phyloP scores from a whole-genome alignment of 768 basidiomycete genomes.

The Sistotremastrum niveocremeum region DNA sequence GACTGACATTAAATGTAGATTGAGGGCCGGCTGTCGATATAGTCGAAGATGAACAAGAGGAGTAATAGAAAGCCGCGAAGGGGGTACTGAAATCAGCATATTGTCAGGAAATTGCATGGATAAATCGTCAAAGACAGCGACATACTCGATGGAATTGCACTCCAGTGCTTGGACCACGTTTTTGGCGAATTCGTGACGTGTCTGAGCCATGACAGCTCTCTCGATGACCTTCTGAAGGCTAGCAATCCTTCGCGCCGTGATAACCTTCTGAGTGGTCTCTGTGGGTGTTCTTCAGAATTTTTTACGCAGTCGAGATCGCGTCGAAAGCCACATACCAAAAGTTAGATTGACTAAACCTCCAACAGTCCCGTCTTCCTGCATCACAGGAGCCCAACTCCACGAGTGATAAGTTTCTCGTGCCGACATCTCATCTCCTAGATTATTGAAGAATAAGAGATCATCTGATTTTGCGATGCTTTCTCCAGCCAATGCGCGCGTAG shows the following conservation, averaged over 20 bases:
- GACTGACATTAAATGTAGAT: too few species aligned
- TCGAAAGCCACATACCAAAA: neutral
- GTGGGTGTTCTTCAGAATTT: neutral
- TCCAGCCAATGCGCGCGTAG: conserved; percentile 7
- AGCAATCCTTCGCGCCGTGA: conserved; percentile 10
- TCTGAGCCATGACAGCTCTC: neutral
- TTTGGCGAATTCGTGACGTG: conserved; percentile 4
- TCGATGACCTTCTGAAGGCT: conserved; percentile 8
- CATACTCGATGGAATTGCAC: conserved; percentile 4
- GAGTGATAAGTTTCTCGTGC: conserved; percentile 13
- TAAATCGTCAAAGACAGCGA: too few species aligned
- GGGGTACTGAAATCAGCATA: neutral
- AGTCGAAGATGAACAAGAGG: neutral
- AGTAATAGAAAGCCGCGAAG: conserved; percentile 9
- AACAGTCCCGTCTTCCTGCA: conserved; percentile 7
- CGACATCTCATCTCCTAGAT: conserved; percentile 8
- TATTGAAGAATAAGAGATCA: conserved; percentile 12
- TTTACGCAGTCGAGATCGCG: neutral
- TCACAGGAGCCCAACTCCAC: conserved; percentile 10
- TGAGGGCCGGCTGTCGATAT: too few species aligned
- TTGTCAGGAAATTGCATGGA: too few species aligned
- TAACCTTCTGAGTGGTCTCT: conserved; percentile 13
- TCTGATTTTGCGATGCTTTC: conserved; percentile 9
- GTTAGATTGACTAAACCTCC: conserved; percentile 11
- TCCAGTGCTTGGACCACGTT: conserved; percentile 6